A percentile compares a stretch with the other conserved stretches of the same genome.
Conservation (phyloP, 441 rosid genomes). For the Adansonia madagascariensis region DNA sequence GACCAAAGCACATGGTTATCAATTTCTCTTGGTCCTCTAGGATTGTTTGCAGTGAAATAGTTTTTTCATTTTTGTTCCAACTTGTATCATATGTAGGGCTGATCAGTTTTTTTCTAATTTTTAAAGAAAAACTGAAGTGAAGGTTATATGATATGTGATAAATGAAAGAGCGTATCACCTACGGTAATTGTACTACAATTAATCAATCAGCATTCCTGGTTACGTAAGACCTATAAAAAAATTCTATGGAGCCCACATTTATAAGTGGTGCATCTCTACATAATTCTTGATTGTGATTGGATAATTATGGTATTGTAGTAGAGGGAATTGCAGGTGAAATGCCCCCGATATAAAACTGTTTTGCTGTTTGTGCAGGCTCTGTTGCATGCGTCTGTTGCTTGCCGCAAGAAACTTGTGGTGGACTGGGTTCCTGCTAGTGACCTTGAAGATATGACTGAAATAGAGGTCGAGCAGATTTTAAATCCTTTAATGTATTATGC, state of each 20-base stretch:
- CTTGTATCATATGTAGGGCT: neutral
- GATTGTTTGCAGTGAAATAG: neutral
- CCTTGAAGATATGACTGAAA: conserved; percentile 58
- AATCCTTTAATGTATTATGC: conserved; percentile 15
- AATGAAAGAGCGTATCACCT: neutral
- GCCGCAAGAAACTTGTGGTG: conserved; percentile 68
- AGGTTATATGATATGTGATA: neutral
- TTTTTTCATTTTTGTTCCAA: neutral
- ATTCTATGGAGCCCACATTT: no score
- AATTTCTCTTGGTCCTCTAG: neutral
- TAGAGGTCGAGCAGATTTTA: conserved; percentile 50
- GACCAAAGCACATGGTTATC: neutral
- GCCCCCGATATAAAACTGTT: neutral
- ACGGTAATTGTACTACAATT: no score
- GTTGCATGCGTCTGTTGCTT: conserved; percentile 81
- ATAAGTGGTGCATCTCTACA: no score
- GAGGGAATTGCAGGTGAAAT: no score
- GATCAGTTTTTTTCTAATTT: neutral
- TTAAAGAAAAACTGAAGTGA: neutral
- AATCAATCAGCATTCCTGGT: no score
- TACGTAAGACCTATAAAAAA: no score
- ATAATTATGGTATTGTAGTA: no score
- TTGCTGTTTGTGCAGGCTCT: conserved; percentile 65
- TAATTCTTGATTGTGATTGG: no score
- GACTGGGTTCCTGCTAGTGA: conserved; percentile 89